Conservation (phyloP, 208 protist species). For the Leishmania mexicana region DNA sequence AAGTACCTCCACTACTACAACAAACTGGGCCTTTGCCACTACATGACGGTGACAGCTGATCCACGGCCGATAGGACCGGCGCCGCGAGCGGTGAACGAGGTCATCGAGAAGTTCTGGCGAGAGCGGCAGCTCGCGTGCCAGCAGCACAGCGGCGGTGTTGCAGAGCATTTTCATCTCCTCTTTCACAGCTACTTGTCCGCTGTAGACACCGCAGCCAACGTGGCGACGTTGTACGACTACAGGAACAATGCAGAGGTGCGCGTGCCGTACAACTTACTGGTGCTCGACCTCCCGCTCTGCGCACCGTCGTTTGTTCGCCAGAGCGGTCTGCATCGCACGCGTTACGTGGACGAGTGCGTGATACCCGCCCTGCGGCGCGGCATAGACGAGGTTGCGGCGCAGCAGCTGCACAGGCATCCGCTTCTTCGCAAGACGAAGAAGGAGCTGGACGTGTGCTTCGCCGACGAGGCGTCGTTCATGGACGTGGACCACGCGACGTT, state of each 20-base stretch:
- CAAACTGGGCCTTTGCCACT: conserved; percentile 59
- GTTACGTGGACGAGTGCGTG: conserved; percentile 40
- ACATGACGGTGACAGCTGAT: conserved; percentile 67
- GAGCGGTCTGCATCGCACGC: conserved; percentile 58
- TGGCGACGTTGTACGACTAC: conserved; percentile 82
- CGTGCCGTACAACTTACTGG: conserved; percentile 63
- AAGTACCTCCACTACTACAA: conserved; percentile 75
- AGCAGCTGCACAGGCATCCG: not conserved
- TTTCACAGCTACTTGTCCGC: conserved; percentile 51
- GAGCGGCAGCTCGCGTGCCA: conserved; percentile 35
- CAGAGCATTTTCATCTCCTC: conserved; percentile 40
- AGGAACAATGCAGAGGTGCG: conserved; percentile 40
- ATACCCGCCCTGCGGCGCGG: conserved; percentile 14
- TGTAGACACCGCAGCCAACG: conserved; percentile 41
- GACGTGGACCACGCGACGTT: conserved; percentile 77
- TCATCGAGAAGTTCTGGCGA: conserved; percentile 56
- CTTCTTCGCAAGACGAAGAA: conserved; percentile 12
- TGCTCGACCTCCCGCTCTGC: conserved; percentile 78
- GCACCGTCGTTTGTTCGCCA: conserved; percentile 70
- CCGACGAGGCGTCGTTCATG: conserved; percentile 59
- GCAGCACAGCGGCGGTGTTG: not conserved
- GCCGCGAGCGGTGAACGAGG: conserved; percentile 51
- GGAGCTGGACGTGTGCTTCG: conserved; percentile 24
- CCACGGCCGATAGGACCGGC: conserved; percentile 57
- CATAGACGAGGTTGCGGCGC: not conserved